Evolutionary conservation across 106 monocot species (phyloP).

Genomic region (Hemerocallis citrina): DNA sequence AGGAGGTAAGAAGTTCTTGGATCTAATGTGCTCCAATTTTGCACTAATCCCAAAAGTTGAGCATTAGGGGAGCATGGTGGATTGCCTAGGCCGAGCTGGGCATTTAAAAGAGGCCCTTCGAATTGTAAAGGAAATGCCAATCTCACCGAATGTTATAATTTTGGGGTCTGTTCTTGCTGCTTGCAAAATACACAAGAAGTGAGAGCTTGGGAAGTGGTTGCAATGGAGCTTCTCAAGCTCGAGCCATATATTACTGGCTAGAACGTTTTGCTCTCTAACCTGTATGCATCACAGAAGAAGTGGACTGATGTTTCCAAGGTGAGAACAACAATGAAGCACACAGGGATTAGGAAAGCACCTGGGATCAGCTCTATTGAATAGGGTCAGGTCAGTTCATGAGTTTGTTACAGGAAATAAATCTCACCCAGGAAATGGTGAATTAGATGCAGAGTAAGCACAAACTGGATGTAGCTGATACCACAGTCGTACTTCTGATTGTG

Average conservation of each 20-base stretch:
- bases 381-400: constrained; percentile 21
- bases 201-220: constrained; percentile 16
- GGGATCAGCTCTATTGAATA: constrained; percentile 36
- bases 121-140: constrained; percentile 24
- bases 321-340: constrained; percentile 23
- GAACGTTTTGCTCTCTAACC: constrained; percentile 35
- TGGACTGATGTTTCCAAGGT: constrained; percentile 36
- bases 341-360: constrained; percentile 22
- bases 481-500: constrained; percentile 20
- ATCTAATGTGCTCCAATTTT: constrained; percentile 21
- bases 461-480: constrained; percentile 24
- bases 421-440: constrained; percentile 28
- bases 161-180: constrained; percentile 48
- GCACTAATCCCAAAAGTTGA: constrained; percentile 28
- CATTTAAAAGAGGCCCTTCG: constrained; percentile 30
- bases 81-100: constrained; percentile 44
- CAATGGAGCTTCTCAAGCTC: constrained; percentile 23
- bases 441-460: constrained; percentile 26
- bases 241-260: constrained; percentile 23
- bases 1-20: constrained; percentile 33
- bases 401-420: constrained; percentile 26
- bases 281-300: constrained; percentile 24
- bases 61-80: constrained; percentile 56
- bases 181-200: constrained; percentile 30
- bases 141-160: constrained; percentile 28